Evolutionary conservation across 148 eudicot genomes (phyloP).

Genomic region (Fagopyrum tataricum): DNA sequence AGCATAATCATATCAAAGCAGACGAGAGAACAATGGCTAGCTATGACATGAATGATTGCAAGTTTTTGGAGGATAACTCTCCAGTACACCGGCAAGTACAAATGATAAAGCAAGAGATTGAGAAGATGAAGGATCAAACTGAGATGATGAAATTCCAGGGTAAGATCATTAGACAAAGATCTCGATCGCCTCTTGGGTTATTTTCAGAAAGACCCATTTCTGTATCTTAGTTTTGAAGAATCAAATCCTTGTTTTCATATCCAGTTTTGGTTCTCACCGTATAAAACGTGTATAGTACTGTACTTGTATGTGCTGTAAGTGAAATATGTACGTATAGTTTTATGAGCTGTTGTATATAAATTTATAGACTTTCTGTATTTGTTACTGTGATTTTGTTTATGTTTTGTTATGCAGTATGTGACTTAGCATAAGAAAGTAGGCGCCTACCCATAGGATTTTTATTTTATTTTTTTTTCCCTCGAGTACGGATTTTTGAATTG

Average conservation of each 20-base stretch:
- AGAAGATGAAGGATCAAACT: not conserved
- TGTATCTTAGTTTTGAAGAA: not conserved
- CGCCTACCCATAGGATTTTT: too few relatives aligned
- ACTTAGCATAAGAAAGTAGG: too few relatives aligned
- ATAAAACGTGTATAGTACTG: too few relatives aligned
- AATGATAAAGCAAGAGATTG: slow-evolving; percentile 1
- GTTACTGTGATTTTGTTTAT: not conserved
- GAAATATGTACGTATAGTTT: too few relatives aligned
- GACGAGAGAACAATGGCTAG: not conserved
- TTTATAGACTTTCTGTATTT: not conserved
- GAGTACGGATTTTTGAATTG: too few relatives aligned
- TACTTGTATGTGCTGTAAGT: too few relatives aligned
- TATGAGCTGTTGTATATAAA: not conserved
- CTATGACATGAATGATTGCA: not conserved
- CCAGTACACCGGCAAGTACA: not conserved
- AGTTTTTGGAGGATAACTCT: not conserved
- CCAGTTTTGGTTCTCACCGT: too few relatives aligned
- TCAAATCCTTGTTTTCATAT: too few relatives aligned
- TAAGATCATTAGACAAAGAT: not conserved
- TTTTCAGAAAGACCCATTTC: not conserved
- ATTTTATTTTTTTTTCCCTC: too few relatives aligned
- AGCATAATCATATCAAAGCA: not conserved
- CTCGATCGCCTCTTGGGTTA: not conserved
- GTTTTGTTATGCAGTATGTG: not conserved
- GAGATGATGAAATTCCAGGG: not conserved